A percentile compares a stretch with the other conserved stretches of the same genome.
Evolutionary conservation across 2,329 filamentous ascomycete species (phyloP).

Genomic region (Trichoderma sp.): DNA sequence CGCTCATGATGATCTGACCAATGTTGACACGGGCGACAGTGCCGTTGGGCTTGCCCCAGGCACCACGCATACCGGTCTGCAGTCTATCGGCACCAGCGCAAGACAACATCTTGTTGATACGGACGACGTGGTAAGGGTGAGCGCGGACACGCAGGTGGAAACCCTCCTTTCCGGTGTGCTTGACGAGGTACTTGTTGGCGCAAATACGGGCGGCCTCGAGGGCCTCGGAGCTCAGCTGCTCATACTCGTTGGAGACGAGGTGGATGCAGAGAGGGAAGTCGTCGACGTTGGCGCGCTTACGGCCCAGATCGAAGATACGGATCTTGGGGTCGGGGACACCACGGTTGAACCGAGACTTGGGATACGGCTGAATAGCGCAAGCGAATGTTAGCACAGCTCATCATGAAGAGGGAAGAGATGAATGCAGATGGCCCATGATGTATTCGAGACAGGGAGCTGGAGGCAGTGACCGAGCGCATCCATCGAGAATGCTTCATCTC

Average conservation of each 20-base stretch:
- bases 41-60: slow-evolving; percentile 99
- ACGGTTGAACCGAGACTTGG: slow-evolving; percentile 99
- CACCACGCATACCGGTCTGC: slow-evolving; percentile 99
- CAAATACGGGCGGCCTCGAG: slow-evolving; percentile 99
- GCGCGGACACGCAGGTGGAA: slow-evolving; percentile 80
- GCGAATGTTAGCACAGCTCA: slow-evolving; percentile 19
- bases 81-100: slow-evolving; percentile 99
- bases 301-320: slow-evolving; percentile 98
- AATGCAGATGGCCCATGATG: not conserved
- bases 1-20: slow-evolving; percentile 96
- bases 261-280: slow-evolving; percentile 99
- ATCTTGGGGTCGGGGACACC: slow-evolving; percentile 87
- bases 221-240: slow-evolving; percentile 99
- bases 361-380: slow-evolving; percentile 70
- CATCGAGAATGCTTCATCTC: slow-evolving; percentile 13
- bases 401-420: not conserved
- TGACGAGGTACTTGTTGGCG: slow-evolving; percentile 96
- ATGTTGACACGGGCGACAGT: slow-evolving; percentile 99
- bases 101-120: slow-evolving; percentile 99
- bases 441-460: not conserved
- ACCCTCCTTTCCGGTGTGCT: slow-evolving; percentile 70
- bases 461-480: not conserved
- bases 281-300: slow-evolving; percentile 98
- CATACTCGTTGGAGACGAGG: slow-evolving; percentile 99
- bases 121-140: slow-evolving; percentile 99